Conservation (phyloP, 306 rosid genomes). For the Vigna mungo region DNA sequence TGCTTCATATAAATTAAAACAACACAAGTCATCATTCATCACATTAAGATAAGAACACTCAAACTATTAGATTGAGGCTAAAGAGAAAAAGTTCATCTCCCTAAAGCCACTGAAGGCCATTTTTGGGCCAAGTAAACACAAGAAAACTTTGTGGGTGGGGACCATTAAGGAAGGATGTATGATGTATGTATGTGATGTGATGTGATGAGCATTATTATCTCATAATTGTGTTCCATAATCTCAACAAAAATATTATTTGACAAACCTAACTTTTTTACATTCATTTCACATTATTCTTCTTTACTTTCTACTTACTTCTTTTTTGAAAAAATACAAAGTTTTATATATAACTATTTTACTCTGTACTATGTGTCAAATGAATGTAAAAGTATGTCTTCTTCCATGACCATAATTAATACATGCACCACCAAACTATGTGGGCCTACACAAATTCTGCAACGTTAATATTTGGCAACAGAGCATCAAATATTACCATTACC, state of each 20-base stretch:
- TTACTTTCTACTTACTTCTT: too few relatives aligned
- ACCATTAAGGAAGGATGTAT: not conserved
- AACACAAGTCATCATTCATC: not conserved
- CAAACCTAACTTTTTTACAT: too few relatives aligned
- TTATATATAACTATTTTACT: too few relatives aligned
- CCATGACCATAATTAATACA: constrained; percentile 14
- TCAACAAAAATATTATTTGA: too few relatives aligned
- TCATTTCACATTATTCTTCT: too few relatives aligned
- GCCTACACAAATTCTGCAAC: constrained; percentile 2
- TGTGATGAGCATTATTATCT: not conserved
- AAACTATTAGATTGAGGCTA: not conserved
- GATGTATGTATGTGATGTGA: not conserved
- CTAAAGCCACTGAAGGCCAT: not conserved
- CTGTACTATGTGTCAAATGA: too few relatives aligned
- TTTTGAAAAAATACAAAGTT: too few relatives aligned
- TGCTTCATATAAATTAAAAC: constrained; percentile 43
- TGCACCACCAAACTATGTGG: constrained; percentile 3
- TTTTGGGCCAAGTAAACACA: too few relatives aligned
- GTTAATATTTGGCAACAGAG: not conserved
- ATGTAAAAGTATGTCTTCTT: too few relatives aligned
- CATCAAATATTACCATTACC: not conserved
- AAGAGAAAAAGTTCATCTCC: not conserved
- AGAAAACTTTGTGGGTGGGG: not conserved
- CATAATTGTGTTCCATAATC: constrained; percentile 16
- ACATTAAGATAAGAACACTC: not conserved